Evolutionary conservation across 139 green algal species (phyloP).

Genomic region (Parachlorella kessleri): DNA sequence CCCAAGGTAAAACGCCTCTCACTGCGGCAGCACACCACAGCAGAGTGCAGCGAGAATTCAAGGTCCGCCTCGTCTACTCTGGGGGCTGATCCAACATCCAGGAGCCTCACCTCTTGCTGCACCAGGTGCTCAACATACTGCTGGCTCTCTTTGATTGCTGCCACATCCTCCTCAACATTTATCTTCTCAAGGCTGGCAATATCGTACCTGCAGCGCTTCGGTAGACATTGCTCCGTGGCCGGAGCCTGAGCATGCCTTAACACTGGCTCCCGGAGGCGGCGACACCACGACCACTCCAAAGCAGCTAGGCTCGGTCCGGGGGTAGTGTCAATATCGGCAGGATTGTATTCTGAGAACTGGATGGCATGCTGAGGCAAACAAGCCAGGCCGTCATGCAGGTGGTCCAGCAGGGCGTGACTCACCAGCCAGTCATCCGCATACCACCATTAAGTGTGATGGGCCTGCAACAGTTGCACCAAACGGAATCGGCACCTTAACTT

Average conservation of each 20-base stretch:
- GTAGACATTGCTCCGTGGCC: not conserved
- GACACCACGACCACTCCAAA: too few relatives aligned
- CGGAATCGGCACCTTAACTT: too few relatives aligned
- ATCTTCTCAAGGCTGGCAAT: not conserved
- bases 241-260: not conserved
- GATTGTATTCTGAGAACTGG: too few relatives aligned
- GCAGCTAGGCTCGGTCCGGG: not conserved
- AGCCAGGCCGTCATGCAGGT: too few relatives aligned
- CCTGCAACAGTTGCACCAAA: too few relatives aligned
- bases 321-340: not conserved
- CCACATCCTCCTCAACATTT: not conserved
- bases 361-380: too few relatives aligned
- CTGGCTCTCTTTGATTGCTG: not conserved
- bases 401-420: too few relatives aligned
- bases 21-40: too few relatives aligned
- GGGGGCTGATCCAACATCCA: too few relatives aligned
- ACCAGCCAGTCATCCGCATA: not conserved
- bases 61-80: too few relatives aligned
- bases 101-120: not conserved
- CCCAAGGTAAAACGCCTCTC: too few relatives aligned
- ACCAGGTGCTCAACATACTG: not conserved
- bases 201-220: not conserved
- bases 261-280: not conserved
- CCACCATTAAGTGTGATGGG: not conserved
- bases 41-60: too few relatives aligned